phyloP scores from a whole-genome alignment of 2,329 filamentous ascomycete genomes.

The Colletotrichum lupini region DNA sequence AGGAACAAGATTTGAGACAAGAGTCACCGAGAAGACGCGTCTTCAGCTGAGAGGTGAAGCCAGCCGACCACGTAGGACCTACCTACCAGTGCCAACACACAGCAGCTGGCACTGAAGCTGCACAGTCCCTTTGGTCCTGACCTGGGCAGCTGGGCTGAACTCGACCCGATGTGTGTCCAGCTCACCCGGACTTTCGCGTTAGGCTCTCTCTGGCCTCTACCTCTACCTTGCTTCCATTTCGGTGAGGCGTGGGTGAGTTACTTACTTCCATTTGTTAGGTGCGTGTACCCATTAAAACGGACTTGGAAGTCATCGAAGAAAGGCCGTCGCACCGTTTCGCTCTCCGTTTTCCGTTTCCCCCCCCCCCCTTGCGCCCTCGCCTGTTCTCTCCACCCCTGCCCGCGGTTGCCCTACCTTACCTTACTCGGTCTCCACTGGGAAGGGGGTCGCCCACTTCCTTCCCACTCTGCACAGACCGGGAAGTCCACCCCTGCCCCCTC shows the following conservation, averaged over 20 bases:
- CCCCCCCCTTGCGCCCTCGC: background rate
- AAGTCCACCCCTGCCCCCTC: background rate
- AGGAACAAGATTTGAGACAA: conserved; percentile 1
- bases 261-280: background rate
- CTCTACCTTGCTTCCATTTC: background rate
- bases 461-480: conserved; percentile 12
- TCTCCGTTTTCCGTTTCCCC: conserved; percentile 4
- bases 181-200: background rate
- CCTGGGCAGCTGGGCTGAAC: background rate
- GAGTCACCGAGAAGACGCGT: background rate
- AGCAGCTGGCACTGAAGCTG: background rate
- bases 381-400: background rate
- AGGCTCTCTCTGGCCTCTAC: background rate
- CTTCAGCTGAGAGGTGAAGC: background rate
- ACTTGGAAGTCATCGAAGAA: background rate
- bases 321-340: background rate
- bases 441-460: background rate
- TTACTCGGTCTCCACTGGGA: background rate
- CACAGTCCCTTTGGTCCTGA: background rate
- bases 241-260: background rate
- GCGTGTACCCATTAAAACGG: conserved; percentile 2
- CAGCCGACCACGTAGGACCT: background rate
- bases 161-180: background rate
- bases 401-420: background rate
- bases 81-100: background rate